Conservation (phyloP, 1,284 basidiomycete species). For the Pseudozyma thailandica region DNA sequence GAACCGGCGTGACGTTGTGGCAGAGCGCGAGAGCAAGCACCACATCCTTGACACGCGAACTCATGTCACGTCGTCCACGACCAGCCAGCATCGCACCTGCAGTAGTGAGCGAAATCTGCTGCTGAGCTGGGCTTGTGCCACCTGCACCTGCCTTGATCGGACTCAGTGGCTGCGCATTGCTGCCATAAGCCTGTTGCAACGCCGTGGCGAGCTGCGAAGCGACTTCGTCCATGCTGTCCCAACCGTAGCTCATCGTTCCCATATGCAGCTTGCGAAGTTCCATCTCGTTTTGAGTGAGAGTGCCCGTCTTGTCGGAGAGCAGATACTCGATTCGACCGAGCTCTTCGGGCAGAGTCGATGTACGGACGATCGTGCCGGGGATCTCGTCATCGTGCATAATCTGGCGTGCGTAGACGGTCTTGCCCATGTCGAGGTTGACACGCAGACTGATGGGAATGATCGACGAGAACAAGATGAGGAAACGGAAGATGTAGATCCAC, state of each 20-base stretch:
- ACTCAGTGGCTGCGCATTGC: slow-evolving; percentile 16
- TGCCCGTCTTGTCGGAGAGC: slow-evolving; percentile 96
- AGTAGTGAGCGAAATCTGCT: slow-evolving; percentile 41
- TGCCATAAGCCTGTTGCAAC: slow-evolving; percentile 71
- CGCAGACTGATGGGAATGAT: slow-evolving; percentile 99
- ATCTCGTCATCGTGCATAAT: slow-evolving; percentile 95
- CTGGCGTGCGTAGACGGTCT: slow-evolving; percentile 94
- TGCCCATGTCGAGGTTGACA: slow-evolving; percentile 99
- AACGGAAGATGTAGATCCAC: slow-evolving; percentile 96
- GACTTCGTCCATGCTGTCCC: slow-evolving; percentile 98
- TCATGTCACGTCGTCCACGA: slow-evolving; percentile 91
- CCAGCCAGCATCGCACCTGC: slow-evolving; percentile 83
- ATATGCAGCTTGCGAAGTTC: slow-evolving; percentile 98
- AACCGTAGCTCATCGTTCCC: slow-evolving; percentile 97
- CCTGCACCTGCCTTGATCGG: slow-evolving; percentile 25
- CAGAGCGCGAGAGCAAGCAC: slow-evolving; percentile 92
- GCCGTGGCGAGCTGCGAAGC: slow-evolving; percentile 84
- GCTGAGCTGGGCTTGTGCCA: slow-evolving; percentile 8
- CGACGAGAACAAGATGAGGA: slow-evolving; percentile 96
- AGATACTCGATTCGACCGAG: slow-evolving; percentile 95
- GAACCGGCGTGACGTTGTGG: slow-evolving; percentile 96
- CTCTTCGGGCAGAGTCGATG: slow-evolving; percentile 95
- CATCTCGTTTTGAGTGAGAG: slow-evolving; percentile 98
- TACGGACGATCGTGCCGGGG: slow-evolving; percentile 92
- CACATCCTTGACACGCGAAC: slow-evolving; percentile 90